phyloP scores from a whole-genome alignment of 192 early-diverging fungal genomes.

The Paraglomus occultum region DNA sequence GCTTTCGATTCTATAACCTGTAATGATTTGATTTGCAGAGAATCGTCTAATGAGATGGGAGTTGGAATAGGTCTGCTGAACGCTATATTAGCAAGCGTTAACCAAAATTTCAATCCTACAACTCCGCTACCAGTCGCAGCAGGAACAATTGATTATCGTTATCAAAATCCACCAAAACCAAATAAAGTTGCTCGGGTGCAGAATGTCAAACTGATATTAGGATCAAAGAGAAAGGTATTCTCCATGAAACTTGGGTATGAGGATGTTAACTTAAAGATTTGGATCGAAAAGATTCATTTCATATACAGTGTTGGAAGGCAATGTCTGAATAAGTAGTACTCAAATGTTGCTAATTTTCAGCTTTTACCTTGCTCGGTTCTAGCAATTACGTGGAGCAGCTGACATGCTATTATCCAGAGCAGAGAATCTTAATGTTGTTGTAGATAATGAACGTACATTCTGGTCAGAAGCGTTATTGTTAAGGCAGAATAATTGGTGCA shows the following conservation, averaged over 20 bases:
- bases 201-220: conserved; percentile 29
- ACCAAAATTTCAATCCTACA: not conserved
- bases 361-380: not conserved
- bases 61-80: conserved; percentile 29
- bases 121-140: conserved; percentile 13
- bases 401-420: conserved; percentile 8
- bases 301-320: too few relatives aligned
- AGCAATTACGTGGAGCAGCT: conserved; percentile 26
- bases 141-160: conserved; percentile 1
- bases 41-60: conserved; percentile 21
- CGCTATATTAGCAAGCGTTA: not conserved
- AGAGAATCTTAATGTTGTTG: not conserved
- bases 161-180: conserved; percentile 13
- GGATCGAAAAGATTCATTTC: too few relatives aligned
- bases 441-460: conserved; percentile 23
- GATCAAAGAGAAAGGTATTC: conserved; percentile 18
- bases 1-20: not conserved
- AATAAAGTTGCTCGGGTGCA: conserved; percentile 15
- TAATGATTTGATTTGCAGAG: not conserved
- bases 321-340: too few relatives aligned
- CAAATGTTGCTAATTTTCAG: too few relatives aligned
- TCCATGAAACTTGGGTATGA: too few relatives aligned
- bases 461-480: conserved; percentile 28
- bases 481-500: conserved; percentile 20
- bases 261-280: too few relatives aligned